Percentiles rank a stretch among this genome's conserved stretches.
These are phyloP conservation scores for Trifolium fragiferum DNA, from an alignment of 306 rosid genomes.

Conservation along the genomic window DNA sequence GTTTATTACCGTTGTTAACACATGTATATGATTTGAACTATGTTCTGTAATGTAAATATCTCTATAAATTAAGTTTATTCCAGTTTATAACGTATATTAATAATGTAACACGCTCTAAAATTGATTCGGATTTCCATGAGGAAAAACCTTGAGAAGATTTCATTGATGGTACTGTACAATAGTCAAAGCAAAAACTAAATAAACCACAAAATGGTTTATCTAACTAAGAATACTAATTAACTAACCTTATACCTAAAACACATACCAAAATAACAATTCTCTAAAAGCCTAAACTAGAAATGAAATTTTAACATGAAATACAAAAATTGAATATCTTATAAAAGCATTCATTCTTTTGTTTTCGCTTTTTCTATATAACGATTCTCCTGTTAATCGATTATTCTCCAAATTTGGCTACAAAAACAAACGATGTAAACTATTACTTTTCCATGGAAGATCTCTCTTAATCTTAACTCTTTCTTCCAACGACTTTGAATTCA, in stretches of 20 bases:
- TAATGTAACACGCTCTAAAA: neutral
- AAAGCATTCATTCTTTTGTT: neutral
- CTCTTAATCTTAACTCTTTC: neutral
- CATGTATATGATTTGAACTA: too few species aligned
- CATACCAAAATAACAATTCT: neutral
- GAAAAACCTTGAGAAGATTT: neutral
- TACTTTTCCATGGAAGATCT: neutral
- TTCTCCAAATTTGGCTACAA: conserved; percentile 9
- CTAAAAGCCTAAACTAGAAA: neutral
- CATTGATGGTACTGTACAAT: neutral
- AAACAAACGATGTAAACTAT: neutral
- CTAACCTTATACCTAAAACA: neutral
- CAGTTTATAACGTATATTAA: neutral
- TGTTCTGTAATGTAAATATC: too few species aligned
- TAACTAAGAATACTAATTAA: conserved; percentile 9
- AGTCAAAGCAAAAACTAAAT: conserved; percentile 5
- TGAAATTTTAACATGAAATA: neutral
- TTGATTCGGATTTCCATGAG: conserved; percentile 21
- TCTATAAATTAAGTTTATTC: too few species aligned
- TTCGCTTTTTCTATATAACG: neutral
- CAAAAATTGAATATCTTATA: neutral
- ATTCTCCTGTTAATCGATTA: conserved; percentile 3
- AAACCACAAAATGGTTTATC: neutral
- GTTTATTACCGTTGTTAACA: neutral
- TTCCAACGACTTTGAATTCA: neutral